Percentiles rank a stretch among this genome's conserved stretches.
Evolutionary conservation across 305 asterid genomes (phyloP).

Genomic region (Andrographis paniculata): DNA sequence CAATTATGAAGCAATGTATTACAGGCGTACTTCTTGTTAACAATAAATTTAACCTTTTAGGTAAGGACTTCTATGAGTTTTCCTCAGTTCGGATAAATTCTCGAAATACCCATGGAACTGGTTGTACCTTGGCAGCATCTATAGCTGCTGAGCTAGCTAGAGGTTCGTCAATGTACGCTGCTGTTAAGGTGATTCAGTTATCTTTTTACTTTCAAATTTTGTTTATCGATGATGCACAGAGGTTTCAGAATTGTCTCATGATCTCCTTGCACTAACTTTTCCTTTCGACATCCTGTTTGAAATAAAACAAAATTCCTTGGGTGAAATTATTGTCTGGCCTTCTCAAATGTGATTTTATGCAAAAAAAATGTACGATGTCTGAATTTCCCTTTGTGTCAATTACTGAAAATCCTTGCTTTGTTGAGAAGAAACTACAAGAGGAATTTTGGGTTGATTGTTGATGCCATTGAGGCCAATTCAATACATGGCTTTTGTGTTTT

Average conservation of each 20-base stretch:
- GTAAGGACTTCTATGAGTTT: constrained; percentile 68
- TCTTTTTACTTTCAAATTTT: constrained; percentile 8
- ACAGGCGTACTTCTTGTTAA: constrained; percentile 6
- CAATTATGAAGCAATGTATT: constrained; percentile 11
- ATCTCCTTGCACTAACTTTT: background rate
- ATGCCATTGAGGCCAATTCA: constrained; percentile 7
- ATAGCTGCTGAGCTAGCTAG: constrained; percentile 95
- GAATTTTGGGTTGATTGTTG: constrained; percentile 1
- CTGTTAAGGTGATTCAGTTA: constrained; percentile 58
- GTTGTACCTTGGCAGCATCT: constrained; percentile 83
- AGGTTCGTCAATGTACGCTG: constrained; percentile 66
- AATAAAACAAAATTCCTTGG: constrained; percentile 1
- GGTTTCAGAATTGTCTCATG: background rate
- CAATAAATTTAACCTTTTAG: constrained; percentile 21
- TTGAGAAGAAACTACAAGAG: background rate
- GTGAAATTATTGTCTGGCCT: constrained; percentile 5
- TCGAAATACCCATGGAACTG: constrained; percentile 88
- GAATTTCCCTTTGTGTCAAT: constrained; percentile 7
- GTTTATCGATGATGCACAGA: constrained; percentile 10
- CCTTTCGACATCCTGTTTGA: constrained; percentile 1
- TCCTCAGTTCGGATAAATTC: constrained; percentile 59
- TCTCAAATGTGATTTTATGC: constrained; percentile 4
- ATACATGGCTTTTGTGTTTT: constrained; percentile 1
- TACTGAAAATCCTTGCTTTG: too few relatives aligned
- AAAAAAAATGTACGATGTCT: constrained; percentile 2